Evolutionary conservation across 192 early-diverging fungal genomes (phyloP).

Genomic region (Backusella australiensis): DNA sequence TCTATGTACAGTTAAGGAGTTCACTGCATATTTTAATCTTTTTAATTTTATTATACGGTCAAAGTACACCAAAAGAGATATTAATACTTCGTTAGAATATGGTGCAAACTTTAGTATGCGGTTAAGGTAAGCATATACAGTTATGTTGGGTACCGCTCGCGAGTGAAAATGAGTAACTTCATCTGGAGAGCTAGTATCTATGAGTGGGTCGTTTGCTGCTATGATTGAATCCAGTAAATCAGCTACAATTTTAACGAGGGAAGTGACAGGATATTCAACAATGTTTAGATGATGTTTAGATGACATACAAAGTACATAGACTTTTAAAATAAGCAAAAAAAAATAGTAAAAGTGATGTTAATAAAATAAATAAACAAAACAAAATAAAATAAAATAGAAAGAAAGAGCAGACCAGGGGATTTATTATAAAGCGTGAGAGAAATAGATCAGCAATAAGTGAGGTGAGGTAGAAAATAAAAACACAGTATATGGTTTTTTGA

Average conservation of each 20-base stretch:
- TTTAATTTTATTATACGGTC: constrained; percentile 54
- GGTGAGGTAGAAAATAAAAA: background rate
- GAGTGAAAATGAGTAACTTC: constrained; percentile 69
- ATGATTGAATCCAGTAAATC: constrained; percentile 50
- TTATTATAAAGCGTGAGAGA: constrained; percentile 1
- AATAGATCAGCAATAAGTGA: background rate
- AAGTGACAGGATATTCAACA: constrained; percentile 42
- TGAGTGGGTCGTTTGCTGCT: constrained; percentile 45
- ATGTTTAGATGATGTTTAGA: constrained; percentile 35
- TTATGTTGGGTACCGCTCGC: constrained; percentile 63
- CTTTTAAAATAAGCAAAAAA: background rate
- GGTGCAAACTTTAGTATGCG: constrained; percentile 69
- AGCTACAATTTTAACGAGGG: constrained; percentile 47
- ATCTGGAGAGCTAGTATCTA: constrained; percentile 7
- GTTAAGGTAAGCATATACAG: constrained; percentile 60
- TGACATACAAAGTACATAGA: background rate
- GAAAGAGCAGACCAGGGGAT: background rate
- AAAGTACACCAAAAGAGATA: constrained; percentile 73
- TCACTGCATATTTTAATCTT: constrained; percentile 56
- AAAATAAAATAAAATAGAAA: constrained; percentile 13
- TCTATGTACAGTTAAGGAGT: constrained; percentile 69
- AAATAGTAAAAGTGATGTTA: background rate
- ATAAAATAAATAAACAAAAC: background rate
- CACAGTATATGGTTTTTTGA: background rate
- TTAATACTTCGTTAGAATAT: constrained; percentile 63